phyloP scores from a whole-genome alignment of 2,329 filamentous ascomycete species.

The Acephala macrosclerotiorum region DNA sequence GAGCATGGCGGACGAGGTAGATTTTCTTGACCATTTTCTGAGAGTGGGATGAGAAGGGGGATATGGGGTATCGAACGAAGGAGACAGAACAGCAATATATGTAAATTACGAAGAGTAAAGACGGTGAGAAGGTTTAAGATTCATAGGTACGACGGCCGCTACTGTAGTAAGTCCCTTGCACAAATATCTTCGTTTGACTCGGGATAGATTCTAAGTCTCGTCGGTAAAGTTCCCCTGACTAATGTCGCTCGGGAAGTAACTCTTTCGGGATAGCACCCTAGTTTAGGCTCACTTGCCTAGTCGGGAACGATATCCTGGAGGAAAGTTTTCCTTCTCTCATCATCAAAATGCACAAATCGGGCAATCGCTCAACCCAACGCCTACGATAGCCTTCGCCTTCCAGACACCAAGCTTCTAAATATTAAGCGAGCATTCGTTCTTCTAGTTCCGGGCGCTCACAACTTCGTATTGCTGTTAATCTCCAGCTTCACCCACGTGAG shows the following conservation, averaged over 20 bases:
- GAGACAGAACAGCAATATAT: too few species aligned
- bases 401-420: too few species aligned
- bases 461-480: background rate
- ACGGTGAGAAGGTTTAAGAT: too few species aligned
- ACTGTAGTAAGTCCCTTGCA: background rate
- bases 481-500: background rate
- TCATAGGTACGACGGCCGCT: too few species aligned
- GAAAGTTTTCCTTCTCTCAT: background rate
- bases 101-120: too few species aligned
- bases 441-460: too few species aligned
- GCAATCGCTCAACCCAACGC: too few species aligned
- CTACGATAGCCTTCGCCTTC: too few species aligned
- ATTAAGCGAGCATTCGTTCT: too few species aligned
- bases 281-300: background rate
- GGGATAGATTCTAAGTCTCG: slow-evolving; percentile 3
- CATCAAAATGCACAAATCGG: background rate
- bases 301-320: background rate
- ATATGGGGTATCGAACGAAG: background rate
- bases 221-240: slow-evolving; percentile 1
- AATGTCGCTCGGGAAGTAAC: slow-evolving; percentile 1
- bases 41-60: background rate
- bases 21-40: slow-evolving; percentile 23
- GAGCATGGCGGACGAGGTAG: slow-evolving; percentile 67
- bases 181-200: background rate
- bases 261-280: background rate